Evolutionary conservation across 257 asterid species (phyloP), one percentile per base, ranked within the genome.

Genomic region (Leonotis leonurus): DNA sequence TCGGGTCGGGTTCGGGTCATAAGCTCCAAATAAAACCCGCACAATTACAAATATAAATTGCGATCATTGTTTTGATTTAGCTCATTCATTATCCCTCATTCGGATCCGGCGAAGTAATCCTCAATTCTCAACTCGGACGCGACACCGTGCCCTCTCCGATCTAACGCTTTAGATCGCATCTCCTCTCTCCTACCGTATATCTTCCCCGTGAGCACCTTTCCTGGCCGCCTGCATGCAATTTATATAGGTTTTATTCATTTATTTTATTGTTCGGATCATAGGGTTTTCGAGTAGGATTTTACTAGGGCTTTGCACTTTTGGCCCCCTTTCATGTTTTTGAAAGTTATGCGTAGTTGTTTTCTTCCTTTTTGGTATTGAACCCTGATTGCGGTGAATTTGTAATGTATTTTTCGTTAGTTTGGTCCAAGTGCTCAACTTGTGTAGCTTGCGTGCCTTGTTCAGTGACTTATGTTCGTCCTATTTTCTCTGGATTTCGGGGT

Each of bases 31-130:
- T 44, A 70, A 61, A 53, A 54, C 60, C 73, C 46, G 67, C 65
- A 59, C 65, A 48, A 41, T 17, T 58, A 59, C 65, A 48, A 41
- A 25, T 58, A 53, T 64, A 45, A 52, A 26, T 45, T 20, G 56
- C 37, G 66, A 73, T 67, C 56, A 30, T 61, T 25, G n/a, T 33
- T 54, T 60, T 27, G 59, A 57, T 21, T 60, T 27, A 44, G 59
- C 64, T 68, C 41, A n/a, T n/a, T 40, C 39, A 6, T 40, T 37
- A 20, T 44, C 49, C 51, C 71, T 56, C 64, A 70, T 40, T 75
- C 70, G 70, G 73, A 65, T 61, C 73, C 75, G 79, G 73, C 56
- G 80, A 67, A 67, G 80, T 61, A 65, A 56, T 65, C 57, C 73
- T 60, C 14, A 48, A 56, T 54, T 35, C 61, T 22, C 61, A 62